Evolutionary conservation across 2,329 filamentous ascomycete genomes (phyloP), one percentile per base, ranked within the genome.

Genomic region (Penicillium sp.): DNA sequence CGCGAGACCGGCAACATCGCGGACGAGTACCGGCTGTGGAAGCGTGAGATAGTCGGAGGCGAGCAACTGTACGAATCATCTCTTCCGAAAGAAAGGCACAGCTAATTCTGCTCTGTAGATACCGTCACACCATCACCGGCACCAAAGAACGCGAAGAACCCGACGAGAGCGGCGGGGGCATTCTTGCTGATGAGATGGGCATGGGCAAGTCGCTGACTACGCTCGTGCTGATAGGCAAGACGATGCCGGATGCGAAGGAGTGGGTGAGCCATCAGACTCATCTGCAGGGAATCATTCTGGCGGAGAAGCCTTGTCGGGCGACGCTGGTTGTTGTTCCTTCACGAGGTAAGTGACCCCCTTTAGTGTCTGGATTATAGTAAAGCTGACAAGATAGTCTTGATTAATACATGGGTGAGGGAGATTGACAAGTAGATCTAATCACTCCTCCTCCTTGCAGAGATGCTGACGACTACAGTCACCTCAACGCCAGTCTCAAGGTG

Each of bases 131-230:
- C n/a, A 55, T 62, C 45, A 58, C 50, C 5, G 26, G n/a, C 9
- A 48, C n/a, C 9, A 31, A 30, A 15, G 15, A 59, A 7, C 48
- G 3, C 6, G 60, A 30, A n/a, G 19, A 45, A 17, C 55, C 53
- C 9, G 55, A 62, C 15, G 55, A 62, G 17, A 58, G 55, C 15
- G 55, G 74, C 15, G 81, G 75, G 44, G 84, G 83, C 0, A 83
- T 88, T n/a, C 67, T 88, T 2, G 85, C 85, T 0, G 85, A 88
- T 67, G 85, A 87, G 61, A 88, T 87, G 85, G 86, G 86, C 0
- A 80, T 87, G 76, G 86, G 86, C 0, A 88, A 88, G 66, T 82
- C 85, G 0, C 74, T 86, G 7, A 83, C 83, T 2, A 80, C 76
- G 17, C 45, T 87, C 9, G 81, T 83, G 0, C 70, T 86, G 0